Evolutionary conservation across 345 rosid genomes (phyloP).

Genomic region (Corchorus olitorius): DNA sequence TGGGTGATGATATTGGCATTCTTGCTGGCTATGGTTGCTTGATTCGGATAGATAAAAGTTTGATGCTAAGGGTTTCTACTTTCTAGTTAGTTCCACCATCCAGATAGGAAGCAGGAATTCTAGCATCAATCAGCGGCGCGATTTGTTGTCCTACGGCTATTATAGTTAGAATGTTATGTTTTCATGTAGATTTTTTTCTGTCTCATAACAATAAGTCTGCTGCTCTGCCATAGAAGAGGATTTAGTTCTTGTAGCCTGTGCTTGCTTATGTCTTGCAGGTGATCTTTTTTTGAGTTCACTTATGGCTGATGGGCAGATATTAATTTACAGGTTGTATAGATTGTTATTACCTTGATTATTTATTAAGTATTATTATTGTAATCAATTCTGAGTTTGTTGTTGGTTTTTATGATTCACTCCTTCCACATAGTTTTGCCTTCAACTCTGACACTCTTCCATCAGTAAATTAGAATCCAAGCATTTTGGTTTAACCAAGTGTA

Average conservation of each 20-base stretch:
- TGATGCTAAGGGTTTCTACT: background rate
- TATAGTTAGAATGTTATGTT: no score
- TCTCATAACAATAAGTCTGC: no score
- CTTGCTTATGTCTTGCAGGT: background rate
- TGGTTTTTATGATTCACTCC: background rate
- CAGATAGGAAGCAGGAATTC: background rate
- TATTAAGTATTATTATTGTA: background rate
- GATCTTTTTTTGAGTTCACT: background rate
- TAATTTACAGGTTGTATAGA: background rate
- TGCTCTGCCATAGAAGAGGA: no score
- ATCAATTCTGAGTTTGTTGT: background rate
- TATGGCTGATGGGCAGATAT: background rate
- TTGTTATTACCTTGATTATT: background rate
- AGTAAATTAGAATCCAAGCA: no score
- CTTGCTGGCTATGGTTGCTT: conserved; percentile 13
- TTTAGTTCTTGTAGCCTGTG: no score
- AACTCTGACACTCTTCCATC: background rate
- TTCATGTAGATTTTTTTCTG: no score
- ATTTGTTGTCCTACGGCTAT: no score
- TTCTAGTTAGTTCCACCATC: background rate
- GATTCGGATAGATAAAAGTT: conserved; percentile 7
- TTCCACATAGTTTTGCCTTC: background rate
- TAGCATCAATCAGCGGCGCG: background rate
- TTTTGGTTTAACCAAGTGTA: no score
- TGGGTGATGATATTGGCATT: background rate